Percentiles rank a stretch among this genome's conserved stretches.
Evolutionary conservation across 345 rosid genomes (phyloP).

Genomic region (Capsella bursapastoris): DNA sequence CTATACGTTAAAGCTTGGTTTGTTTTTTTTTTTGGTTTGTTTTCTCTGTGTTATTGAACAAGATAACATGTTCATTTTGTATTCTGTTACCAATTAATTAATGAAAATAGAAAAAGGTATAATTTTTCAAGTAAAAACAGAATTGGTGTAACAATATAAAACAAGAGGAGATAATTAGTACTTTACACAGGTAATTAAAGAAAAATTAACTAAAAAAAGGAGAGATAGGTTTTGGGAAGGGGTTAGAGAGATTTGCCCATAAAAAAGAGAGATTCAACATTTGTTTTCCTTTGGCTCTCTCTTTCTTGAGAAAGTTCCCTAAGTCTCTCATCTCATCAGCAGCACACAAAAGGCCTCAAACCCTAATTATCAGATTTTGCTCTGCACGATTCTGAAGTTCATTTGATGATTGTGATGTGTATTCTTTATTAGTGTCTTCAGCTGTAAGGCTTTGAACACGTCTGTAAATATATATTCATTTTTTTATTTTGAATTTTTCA

Average conservation of each 20-base stretch:
- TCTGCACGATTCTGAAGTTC: constrained; percentile 26
- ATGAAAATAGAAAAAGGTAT: constrained; percentile 18
- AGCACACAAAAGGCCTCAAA: constrained; percentile 14
- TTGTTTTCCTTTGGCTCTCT: constrained; percentile 50
- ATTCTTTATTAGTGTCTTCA: constrained; percentile 25
- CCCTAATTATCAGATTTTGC: constrained; percentile 34
- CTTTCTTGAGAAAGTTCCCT: constrained; percentile 57
- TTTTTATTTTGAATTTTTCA: constrained; percentile 35
- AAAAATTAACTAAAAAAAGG: constrained; percentile 33
- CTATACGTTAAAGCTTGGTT: not conserved
- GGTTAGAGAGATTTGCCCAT: constrained; percentile 31
- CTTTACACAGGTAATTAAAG: constrained; percentile 22
- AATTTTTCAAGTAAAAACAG: constrained; percentile 27
- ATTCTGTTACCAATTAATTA: constrained; percentile 22
- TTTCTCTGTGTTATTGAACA: not conserved
- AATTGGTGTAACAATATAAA: constrained; percentile 34
- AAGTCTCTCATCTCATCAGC: not conserved
- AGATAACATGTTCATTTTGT: not conserved
- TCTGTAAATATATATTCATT: constrained; percentile 14
- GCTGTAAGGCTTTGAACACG: constrained; percentile 41
- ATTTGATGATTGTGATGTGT: constrained; percentile 13
- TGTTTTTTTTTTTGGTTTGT: not conserved
- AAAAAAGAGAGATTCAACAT: constrained; percentile 40
- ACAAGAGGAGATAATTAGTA: constrained; percentile 29
- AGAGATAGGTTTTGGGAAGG: constrained; percentile 15